A percentile compares a stretch with the other conserved stretches of the same genome.
These are phyloP conservation scores for Euphorbia lathyris DNA, from an alignment of 345 rosid genomes.

Conservation along the genomic window DNA sequence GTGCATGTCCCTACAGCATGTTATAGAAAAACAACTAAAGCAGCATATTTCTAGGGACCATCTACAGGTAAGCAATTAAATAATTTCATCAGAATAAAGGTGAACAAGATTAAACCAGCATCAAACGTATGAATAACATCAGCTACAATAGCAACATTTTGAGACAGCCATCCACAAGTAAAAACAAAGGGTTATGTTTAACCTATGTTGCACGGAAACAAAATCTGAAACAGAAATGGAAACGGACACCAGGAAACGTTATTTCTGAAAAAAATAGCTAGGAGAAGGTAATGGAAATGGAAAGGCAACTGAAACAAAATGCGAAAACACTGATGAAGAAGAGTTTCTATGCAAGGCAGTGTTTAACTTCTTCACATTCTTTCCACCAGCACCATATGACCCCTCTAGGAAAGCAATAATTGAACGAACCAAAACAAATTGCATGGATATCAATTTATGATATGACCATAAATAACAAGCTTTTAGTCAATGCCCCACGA, in stretches of 20 bases:
- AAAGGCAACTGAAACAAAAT: too few species aligned
- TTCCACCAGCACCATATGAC: too few species aligned
- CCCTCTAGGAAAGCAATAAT: not conserved
- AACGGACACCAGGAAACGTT: too few species aligned
- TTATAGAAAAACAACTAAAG: not conserved
- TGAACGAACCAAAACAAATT: not conserved
- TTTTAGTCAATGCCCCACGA: not conserved
- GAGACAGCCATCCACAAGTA: not conserved
- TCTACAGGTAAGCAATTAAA: not conserved
- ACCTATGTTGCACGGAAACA: not conserved
- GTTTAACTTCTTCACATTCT: too few species aligned
- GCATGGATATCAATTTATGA: conserved; percentile 1
- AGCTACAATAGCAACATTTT: conserved; percentile 4
- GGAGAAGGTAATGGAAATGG: too few species aligned
- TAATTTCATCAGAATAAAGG: not conserved
- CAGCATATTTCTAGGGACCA: conserved; percentile 13
- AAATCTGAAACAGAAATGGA: not conserved
- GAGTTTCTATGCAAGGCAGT: too few species aligned
- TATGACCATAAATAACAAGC: not conserved
- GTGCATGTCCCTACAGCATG: not conserved
- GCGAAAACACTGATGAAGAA: too few species aligned
- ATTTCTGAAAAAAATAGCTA: too few species aligned
- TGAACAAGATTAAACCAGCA: not conserved
- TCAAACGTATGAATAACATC: not conserved
- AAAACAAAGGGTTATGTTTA: not conserved